A percentile compares a stretch with the other conserved stretches of the same genome.
Evolutionary conservation across 352 stramenopile genomes (phyloP).

Genomic region (Pythium oligandrum): DNA sequence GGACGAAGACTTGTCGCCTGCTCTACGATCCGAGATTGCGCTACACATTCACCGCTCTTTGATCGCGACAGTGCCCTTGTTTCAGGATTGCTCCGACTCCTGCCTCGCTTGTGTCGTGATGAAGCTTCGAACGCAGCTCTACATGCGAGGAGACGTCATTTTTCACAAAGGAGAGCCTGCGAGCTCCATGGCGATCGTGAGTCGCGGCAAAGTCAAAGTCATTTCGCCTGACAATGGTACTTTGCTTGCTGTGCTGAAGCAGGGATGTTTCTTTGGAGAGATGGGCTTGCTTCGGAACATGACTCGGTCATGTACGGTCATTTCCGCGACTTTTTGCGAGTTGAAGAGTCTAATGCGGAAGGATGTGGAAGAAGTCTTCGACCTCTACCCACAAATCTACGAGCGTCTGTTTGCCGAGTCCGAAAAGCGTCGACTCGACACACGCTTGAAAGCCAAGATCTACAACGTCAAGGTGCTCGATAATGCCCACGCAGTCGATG

Average conservation of each 20-base stretch:
- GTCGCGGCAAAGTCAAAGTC: slow-evolving; percentile 55
- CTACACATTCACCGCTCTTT: slow-evolving; percentile 55
- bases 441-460: slow-evolving; percentile 33
- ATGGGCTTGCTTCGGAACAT: slow-evolving; percentile 54
- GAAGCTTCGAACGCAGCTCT: slow-evolving; percentile 52
- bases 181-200: slow-evolving; percentile 64
- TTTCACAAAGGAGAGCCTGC: slow-evolving; percentile 56
- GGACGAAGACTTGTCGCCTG: slow-evolving; percentile 52
- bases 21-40: slow-evolving; percentile 49
- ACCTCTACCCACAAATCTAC: slow-evolving; percentile 52
- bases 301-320: slow-evolving; percentile 48
- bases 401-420: slow-evolving; percentile 52
- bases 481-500: slow-evolving; percentile 52
- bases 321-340: slow-evolving; percentile 56
- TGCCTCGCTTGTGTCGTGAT: slow-evolving; percentile 52
- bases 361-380: slow-evolving; percentile 54
- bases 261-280: slow-evolving; percentile 60
- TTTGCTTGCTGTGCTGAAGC: slow-evolving; percentile 48
- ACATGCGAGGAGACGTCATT: slow-evolving; percentile 54
- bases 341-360: slow-evolving; percentile 43
- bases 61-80: slow-evolving; percentile 49
- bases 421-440: slow-evolving; percentile 46
- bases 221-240: slow-evolving; percentile 48
- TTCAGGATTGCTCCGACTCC: slow-evolving; percentile 51
- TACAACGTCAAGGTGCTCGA: slow-evolving; percentile 68